Base-by-base conservation (phyloP, 1,284 basidiomycete species). In the Sparassis latifolia region DNA sequence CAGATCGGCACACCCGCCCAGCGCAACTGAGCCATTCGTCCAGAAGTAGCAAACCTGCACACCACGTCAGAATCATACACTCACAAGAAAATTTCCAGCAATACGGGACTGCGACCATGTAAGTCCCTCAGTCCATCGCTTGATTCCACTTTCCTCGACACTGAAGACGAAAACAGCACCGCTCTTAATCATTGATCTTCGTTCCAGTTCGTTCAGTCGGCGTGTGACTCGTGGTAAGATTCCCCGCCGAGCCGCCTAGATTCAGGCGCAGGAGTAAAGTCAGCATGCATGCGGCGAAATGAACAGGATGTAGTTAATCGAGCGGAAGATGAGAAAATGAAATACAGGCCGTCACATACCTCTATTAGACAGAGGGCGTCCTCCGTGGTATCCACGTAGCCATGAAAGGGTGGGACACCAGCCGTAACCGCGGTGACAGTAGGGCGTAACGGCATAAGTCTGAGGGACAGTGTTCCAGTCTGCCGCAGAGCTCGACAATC, bases 111-210 rank as follows among this genome's bases (percentile, higher is more conserved):
- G 87, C 20, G 85, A 88, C 88, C 88, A 91, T 29, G 86, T 72
- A 38, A 87, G 69, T 30, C 87, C 86, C 64, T 92, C 88, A 63
- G 89, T 91, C 89, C 89, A 91, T 27, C 89, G 76, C 64, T 88
- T 90, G 66, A 92, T 91, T 28, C 84, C 85, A 54, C 86, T 88
- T 60, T 90, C 86, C 56, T 86, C 80, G 62, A 90, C 88, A 59
- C 79, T 83, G 68, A 90, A 92, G 45, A 91, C 84, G 63, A 90
- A 92, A 31, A 91, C 80, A 7, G 85, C 79, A n/a, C 89, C 89
- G 50, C 84, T 86, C 55, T 77, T 76, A 64, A 92, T 87, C 75
- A 87, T 83, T 5, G 78, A 75, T 47, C 81, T 69, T 38, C 83
- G 76, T 60, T 92, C 88, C 29, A 82, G 76, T 59, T 90, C 87